Evolutionary conservation across 2,329 filamentous ascomycete species (phyloP), one percentile per base, ranked within the genome.

Genomic region (Fonsecaea nubica): DNA sequence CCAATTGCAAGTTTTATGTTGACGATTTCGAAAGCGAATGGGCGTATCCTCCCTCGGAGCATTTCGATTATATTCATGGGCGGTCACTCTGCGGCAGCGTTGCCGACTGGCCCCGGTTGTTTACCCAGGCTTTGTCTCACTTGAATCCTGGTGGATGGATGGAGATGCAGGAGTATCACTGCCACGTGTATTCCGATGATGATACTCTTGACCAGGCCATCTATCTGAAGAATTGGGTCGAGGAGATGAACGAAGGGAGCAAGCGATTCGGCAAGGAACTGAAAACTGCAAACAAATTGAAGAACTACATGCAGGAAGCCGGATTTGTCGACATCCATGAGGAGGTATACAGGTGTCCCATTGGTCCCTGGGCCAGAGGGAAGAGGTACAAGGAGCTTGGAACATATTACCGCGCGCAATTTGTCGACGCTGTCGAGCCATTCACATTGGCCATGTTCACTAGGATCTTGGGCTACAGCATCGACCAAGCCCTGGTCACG

Each of bases 401-500:
- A 10, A 73, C 73, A 15, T 69, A 77, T 25, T 73, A 74, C 57
- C 75, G 74, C 65, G 56, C 74, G 15, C 68, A 74, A 1, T 48
- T 77, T 21, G 66, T 75, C 25, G 76, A 78, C 45, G 70, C 74
- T 4, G 70, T 79, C 25, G 76, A 78, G 66, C 76, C 77, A 12
- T 78, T 78, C 61, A 74, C 75, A 0, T 68, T 79, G 13, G 77
- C 76, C 10, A 71, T 79, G 10, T 77, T 77, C 55, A 79, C 77
- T 3, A 72, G 77, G 8, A 72, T 78, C 1, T 65, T 79, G 21
- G 77, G 77, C 0, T 75, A 72, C 58, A 65, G 69, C 0, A 74
- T 68, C 13, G 76, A 79, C 30, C 72, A 77, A 8, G 73, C 76
- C 15, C 13, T 30, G 25, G 48, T 54, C 21, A 25, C 61, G 6